Percentiles rank a stretch among this genome's conserved stretches.
phyloP scores from a whole-genome alignment of 495 filamentous ascomycete genomes.

The Penicillium atrosanguineum region DNA sequence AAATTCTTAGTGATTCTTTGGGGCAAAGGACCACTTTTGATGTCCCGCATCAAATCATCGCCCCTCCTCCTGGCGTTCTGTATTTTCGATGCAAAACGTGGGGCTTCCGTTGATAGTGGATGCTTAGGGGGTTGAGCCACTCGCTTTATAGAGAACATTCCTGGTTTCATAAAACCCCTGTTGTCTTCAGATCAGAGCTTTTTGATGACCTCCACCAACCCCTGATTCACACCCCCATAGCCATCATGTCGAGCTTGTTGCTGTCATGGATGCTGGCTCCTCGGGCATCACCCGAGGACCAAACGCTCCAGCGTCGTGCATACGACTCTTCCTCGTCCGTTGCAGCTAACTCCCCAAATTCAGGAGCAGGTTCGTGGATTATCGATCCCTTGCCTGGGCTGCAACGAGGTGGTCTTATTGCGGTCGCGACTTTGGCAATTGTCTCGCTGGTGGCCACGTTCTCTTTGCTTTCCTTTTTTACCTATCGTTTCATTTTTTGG shows the following conservation, averaged over 20 bases:
- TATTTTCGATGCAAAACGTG: not conserved
- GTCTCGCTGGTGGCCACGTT: conserved; percentile 54
- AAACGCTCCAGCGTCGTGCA: conserved; percentile 3
- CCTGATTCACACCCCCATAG: not conserved
- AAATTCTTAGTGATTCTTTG: not conserved
- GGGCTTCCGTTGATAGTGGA: not conserved
- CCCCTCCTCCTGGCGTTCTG: not conserved
- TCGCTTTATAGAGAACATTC: not conserved
- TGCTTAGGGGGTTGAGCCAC: not conserved
- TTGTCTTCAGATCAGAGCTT: not conserved
- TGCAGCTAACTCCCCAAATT: conserved; percentile 15
- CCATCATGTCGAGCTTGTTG: conserved; percentile 11
- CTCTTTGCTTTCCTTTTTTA: conserved; percentile 46
- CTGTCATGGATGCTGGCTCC: conserved; percentile 8
- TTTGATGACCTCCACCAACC: not conserved
- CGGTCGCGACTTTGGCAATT: conserved; percentile 48
- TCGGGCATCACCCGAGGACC: not conserved
- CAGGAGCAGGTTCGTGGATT: conserved; percentile 18
- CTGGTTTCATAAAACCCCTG: not conserved
- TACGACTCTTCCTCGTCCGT: conserved; percentile 5
- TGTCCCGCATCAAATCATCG: not conserved
- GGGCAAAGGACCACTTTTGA: not conserved
- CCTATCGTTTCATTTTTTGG: conserved; percentile 53
- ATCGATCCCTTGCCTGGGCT: conserved; percentile 41
- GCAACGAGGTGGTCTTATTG: conserved; percentile 45